Conservation (phyloP, 208 protist species). For the Tritrichomonas musculus region DNA sequence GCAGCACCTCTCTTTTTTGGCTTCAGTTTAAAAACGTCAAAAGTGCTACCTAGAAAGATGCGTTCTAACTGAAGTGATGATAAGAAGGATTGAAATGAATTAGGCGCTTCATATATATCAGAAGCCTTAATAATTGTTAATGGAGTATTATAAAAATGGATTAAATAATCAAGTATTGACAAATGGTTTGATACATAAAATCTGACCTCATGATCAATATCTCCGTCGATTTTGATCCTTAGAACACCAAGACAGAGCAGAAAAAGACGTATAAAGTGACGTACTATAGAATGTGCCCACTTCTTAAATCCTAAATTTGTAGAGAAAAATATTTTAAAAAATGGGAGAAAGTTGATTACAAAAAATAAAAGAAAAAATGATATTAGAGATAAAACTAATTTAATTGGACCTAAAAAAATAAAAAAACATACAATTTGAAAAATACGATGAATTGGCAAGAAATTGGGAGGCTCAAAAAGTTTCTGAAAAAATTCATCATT, state of each 20-base stretch:
- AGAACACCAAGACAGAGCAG: neutral
- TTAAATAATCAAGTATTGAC: neutral
- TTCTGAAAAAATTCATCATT: neutral
- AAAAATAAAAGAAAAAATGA: neutral
- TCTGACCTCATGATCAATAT: neutral
- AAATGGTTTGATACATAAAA: neutral
- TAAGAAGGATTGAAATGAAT: too few relatives aligned
- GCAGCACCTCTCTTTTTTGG: neutral
- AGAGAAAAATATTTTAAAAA: neutral
- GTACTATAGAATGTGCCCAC: neutral
- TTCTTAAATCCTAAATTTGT: neutral
- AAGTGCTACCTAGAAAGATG: neutral
- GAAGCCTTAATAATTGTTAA: neutral
- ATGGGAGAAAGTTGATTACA: neutral
- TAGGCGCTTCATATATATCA: too few relatives aligned
- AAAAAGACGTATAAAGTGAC: neutral
- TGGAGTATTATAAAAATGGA: neutral
- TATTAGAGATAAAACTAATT: neutral
- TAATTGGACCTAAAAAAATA: neutral
- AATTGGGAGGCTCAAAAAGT: neutral
- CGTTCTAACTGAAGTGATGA: neutral
- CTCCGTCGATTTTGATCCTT: neutral
- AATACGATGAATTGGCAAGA: neutral
- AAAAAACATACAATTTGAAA: slow-evolving; percentile 13
- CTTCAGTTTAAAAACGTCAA: neutral